Conservation (phyloP, 2,329 filamentous ascomycete genomes). For the Aspergillus japonicus region DNA sequence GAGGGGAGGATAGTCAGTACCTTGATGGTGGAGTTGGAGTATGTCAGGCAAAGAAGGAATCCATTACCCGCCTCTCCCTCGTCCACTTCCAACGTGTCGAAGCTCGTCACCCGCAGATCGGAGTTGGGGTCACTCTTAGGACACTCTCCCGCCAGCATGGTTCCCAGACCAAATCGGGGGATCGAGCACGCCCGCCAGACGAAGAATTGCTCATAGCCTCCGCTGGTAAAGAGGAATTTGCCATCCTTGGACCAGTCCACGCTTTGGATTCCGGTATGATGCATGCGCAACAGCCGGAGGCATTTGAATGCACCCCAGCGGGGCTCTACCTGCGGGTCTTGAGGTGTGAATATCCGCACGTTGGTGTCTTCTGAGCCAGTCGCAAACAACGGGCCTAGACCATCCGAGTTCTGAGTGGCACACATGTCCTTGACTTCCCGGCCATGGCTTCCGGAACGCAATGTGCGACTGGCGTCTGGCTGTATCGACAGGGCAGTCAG, state of each 20-base stretch:
- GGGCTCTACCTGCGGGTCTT: conserved; percentile 11
- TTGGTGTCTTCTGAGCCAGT: conserved; percentile 70
- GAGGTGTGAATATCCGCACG: conserved; percentile 65
- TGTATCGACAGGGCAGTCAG: conserved; percentile 49
- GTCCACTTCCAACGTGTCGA: conserved; percentile 56
- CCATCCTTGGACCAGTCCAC: conserved; percentile 70
- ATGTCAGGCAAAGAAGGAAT: conserved; percentile 67
- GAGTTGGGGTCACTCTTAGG: conserved; percentile 49
- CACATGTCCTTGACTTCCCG: conserved; percentile 74
- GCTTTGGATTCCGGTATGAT: conserved; percentile 80
- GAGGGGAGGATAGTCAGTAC: conserved; percentile 28
- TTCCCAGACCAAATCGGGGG: conserved; percentile 53
- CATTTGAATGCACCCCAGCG: conserved; percentile 45
- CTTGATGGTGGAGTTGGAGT: conserved; percentile 81
- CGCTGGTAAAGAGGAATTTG: conserved; percentile 77
- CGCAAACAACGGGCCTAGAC: conserved; percentile 50
- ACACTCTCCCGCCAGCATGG: conserved; percentile 53
- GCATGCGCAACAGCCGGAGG: conserved; percentile 67
- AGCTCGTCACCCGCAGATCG: conserved; percentile 79
- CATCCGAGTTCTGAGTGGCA: conserved; percentile 35
- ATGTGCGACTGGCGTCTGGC: conserved; percentile 43
- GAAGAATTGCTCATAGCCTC: conserved; percentile 84
- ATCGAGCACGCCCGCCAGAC: conserved; percentile 69
- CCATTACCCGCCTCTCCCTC: conserved; percentile 23
- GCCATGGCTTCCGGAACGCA: conserved; percentile 76